Base-by-base conservation (phyloP, 805 yeast species). In the Saturnispora bothae region DNA sequence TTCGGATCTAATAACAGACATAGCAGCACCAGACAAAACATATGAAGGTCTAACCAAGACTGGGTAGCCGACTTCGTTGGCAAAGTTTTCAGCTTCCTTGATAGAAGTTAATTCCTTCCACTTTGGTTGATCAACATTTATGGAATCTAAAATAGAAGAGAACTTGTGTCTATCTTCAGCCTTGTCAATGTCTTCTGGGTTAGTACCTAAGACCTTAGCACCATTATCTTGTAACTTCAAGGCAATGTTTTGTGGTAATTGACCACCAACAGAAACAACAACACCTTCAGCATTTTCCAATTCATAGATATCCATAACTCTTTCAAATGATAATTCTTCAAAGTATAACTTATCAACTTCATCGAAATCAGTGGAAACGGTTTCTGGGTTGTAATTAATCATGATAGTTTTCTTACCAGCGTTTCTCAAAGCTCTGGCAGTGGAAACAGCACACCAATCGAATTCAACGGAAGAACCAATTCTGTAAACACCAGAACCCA, bases 101-200 rank as follows among this genome's bases (percentile, higher is more conserved):
- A 88, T 63, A 29, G 95, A 81, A 26, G 94, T 77, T 51, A 89
- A 73, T 67, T 92, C 97, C 62, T 85, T 84, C 98, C 98, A 89
- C 47, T 83, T 83, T 31, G 98, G 98, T 69, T 89, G 98, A 63
- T 86, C 97, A 51, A 89, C 83, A 27, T 80, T 80, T 56, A 92
- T 85, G 33, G 92, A 78, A 62, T 89, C 97, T 56, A 92, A 71
- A 53, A 89, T 89, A 38, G 85, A 79, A 16, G 96, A 88, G 66
- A 89, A 89, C 68, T 89, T 92, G 68, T 89, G 96, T 68, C 98
- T 85, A 64, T 92, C 95, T 69, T 89, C 98, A 45, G 98, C 98
- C 61, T 78, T 82, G 64, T 89, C 98, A 53, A 89, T 89, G 59
- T 85, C 94, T 59, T 76, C 80, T 38, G 98, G 98, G 58, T 82